phyloP scores from a whole-genome alignment of 1,284 basidiomycete genomes.

The Termitomyces sp. region DNA sequence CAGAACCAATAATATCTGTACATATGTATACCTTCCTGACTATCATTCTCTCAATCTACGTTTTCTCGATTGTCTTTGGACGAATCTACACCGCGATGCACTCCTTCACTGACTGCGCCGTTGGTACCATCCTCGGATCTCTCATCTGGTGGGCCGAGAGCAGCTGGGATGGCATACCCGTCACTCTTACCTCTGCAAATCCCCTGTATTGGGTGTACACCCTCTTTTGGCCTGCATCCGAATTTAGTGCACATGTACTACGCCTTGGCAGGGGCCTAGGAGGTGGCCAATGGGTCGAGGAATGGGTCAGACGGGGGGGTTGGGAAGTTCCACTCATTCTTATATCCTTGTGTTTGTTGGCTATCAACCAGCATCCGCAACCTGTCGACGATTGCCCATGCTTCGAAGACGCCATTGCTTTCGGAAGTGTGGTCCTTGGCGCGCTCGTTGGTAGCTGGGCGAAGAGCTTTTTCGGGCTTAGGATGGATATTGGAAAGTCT shows the following conservation, averaged over 20 bases:
- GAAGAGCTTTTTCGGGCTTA: constrained; percentile 29
- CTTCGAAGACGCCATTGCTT: constrained; percentile 96
- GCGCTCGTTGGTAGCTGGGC: constrained; percentile 67
- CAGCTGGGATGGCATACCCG: constrained; percentile 35
- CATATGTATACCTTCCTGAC: constrained; percentile 39
- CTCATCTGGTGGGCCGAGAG: constrained; percentile 57
- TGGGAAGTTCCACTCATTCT: constrained; percentile 70
- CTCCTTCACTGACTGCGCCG: constrained; percentile 72
- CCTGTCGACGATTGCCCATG: constrained; percentile 96
- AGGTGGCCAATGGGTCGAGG: constrained; percentile 36
- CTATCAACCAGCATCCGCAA: constrained; percentile 88
- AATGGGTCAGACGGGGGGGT: constrained; percentile 46
- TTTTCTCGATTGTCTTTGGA: constrained; percentile 80
- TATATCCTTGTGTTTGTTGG: constrained; percentile 61
- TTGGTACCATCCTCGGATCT: constrained; percentile 64
- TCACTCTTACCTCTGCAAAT: constrained; percentile 25
- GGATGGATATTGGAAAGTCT: constrained; percentile 19
- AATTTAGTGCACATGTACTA: constrained; percentile 18
- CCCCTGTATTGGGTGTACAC: constrained; percentile 21
- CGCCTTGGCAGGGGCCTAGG: constrained; percentile 36
- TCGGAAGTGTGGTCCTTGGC: constrained; percentile 82
- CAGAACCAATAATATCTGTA: constrained; percentile 35
- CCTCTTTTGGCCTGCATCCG: constrained; percentile 20
- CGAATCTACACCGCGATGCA: constrained; percentile 93
- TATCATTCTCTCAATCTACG: constrained; percentile 54